Evolutionary conservation across 352 stramenopile species (phyloP), one percentile per base, ranked within the genome.

Genomic region (Phytophthora pluvialis): DNA sequence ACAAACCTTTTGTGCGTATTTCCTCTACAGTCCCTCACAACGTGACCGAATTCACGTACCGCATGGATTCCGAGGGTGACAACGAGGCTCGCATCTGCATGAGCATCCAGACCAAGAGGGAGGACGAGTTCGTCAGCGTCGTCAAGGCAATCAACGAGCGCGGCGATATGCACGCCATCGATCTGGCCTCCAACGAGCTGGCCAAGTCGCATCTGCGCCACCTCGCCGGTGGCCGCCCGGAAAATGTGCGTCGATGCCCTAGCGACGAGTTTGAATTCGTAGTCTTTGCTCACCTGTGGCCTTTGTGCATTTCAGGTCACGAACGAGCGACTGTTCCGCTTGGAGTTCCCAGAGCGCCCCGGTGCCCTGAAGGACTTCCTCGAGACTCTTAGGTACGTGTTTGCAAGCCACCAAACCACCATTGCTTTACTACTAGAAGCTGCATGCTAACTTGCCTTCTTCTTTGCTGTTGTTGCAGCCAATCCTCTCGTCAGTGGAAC

Each of bases 31-130:
- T 89, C 57, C 86, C 86, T 18, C 70, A 83, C 60, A 94, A 94
- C 32, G 80, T 96, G 57, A 99, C 98, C 12, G 98, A 99, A 81
- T 99, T 99, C 67, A 98, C 93, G 5, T 99, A 99, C 78, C 86
- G 97, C 57, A 93, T 98, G 77, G 80, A 80, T 57, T 88, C 77
- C 5, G 74, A 95, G 45, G 62, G 74, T 13, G 82, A 91, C 54
- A 76, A 77, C 4, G 72, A 87, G 40, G 96, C 97, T 5, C 93
- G 96, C 60, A 96, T 99, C 38, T 97, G 98, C 58, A 89, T 99
- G 72, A 98, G 93, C 53, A 98, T 99, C 60, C 96, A 99, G 67
- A 97, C 94, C 11, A 83, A 94, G 57, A 80, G 74, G 2, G 83
- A 82, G 29, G 51, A 73, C 16, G 77, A 95, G 38, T 87, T 91